Percentiles rank a stretch among this genome's conserved stretches.
These are phyloP conservation scores for Sarocladium kiliense DNA, from an alignment of 2,329 filamentous ascomycete species.

Conservation along the genomic window DNA sequence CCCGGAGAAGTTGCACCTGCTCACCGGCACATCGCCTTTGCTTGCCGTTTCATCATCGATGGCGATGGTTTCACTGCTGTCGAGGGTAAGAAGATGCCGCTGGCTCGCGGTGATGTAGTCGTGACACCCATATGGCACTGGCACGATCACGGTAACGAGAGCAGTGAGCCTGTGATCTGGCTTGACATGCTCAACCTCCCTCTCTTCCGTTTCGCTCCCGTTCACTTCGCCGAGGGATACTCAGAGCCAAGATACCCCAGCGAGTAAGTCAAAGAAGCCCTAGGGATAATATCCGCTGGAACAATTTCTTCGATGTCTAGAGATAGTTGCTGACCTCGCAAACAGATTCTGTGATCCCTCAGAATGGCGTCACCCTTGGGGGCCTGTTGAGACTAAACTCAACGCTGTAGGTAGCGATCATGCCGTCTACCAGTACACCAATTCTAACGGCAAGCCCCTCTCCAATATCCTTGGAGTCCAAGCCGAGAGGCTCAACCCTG, in stretches of 20 bases:
- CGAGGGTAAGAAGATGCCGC: conserved; percentile 45
- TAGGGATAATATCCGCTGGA: too few relatives aligned
- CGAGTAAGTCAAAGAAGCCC: conserved; percentile 20
- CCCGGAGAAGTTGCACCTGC: conserved; percentile 50
- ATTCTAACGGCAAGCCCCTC: conserved; percentile 23
- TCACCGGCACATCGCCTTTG: conserved; percentile 51
- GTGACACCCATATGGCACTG: conserved; percentile 55
- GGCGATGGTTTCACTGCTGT: conserved; percentile 53
- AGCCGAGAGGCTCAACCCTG: conserved; percentile 41
- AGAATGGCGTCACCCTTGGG: conserved; percentile 40
- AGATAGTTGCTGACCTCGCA: too few relatives aligned
- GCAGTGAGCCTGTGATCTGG: conserved; percentile 50
- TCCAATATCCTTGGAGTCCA: conserved; percentile 41
- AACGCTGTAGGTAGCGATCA: conserved; percentile 25
- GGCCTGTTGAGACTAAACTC: conserved; percentile 31
- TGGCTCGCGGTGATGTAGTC: conserved; percentile 49
- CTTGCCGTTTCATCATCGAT: conserved; percentile 53
- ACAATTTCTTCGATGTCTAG: too few relatives aligned
- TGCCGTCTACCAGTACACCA: conserved; percentile 30
- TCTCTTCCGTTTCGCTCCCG: conserved; percentile 41
- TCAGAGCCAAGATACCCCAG: conserved; percentile 42
- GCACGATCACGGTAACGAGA: conserved; percentile 57
- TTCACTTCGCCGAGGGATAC: conserved; percentile 51
- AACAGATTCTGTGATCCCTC: conserved; percentile 26
- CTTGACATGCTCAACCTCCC: conserved; percentile 52